Conservation (phyloP, 139 green algal genomes). For the Chlamydomonas sp. region DNA sequence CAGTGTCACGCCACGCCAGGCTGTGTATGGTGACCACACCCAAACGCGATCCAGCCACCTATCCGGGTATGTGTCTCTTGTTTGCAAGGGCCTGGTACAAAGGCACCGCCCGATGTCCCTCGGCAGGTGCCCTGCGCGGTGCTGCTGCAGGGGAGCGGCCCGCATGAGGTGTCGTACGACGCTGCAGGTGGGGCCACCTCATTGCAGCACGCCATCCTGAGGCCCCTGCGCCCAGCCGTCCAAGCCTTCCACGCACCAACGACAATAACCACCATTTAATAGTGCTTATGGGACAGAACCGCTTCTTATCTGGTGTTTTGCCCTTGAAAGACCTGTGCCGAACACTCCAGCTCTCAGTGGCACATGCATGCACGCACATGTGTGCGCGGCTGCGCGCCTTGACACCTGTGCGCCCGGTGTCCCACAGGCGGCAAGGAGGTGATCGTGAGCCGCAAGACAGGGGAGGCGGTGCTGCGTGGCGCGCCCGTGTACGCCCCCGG, state of each 20-base stretch:
- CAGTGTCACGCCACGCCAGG: background rate
- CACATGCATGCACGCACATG: background rate
- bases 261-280: background rate
- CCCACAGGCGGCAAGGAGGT: conserved; percentile 70
- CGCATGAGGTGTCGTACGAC: conserved; percentile 61
- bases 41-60: background rate
- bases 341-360: background rate
- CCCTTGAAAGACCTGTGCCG: background rate
- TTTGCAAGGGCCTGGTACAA: background rate
- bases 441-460: conserved; percentile 83
- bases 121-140: conserved; percentile 56
- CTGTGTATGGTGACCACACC: background rate
- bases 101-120: conserved; percentile 42
- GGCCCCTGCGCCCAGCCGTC: background rate
- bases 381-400: background rate
- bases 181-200: conserved; percentile 15
- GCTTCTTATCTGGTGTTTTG: background rate
- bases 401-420: background rate
- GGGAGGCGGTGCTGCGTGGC: conserved; percentile 86
- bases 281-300: background rate
- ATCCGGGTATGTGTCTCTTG: background rate
- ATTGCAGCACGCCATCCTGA: background rate
- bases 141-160: conserved; percentile 66
- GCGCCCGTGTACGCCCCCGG: conserved; percentile 84
- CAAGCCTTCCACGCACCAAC: background rate